Evolutionary conservation across 805 yeast species (phyloP).

Genomic region (Ogataea sp.): DNA sequence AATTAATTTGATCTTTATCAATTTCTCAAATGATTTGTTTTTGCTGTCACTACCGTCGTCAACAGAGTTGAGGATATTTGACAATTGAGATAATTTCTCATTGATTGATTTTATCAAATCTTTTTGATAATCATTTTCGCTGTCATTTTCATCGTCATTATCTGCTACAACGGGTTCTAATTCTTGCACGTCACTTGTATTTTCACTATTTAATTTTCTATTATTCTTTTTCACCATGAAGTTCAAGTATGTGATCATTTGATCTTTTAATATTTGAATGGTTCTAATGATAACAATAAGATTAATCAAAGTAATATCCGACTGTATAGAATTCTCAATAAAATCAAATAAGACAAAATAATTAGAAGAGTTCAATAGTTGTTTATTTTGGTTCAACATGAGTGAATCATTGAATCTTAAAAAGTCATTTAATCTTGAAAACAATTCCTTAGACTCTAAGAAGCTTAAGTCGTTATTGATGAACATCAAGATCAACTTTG

Average conservation of each 20-base stretch:
- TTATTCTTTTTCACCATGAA: conserved; percentile 5
- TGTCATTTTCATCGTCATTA: conserved; percentile 3
- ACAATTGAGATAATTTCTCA: too few species aligned
- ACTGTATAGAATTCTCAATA: conserved; percentile 14
- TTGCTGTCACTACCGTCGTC: too few species aligned
- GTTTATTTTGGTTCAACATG: too few species aligned
- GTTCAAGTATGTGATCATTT: conserved; percentile 14
- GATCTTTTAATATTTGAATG: conserved; percentile 11
- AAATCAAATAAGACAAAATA: conserved; percentile 18
- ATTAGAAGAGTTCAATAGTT: too few species aligned
- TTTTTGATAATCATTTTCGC: conserved; percentile 1
- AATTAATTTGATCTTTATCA: conserved; percentile 19
- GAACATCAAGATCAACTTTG: conserved; percentile 10
- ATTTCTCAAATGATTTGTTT: too few species aligned
- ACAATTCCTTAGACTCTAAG: conserved; percentile 12
- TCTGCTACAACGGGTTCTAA: conserved; percentile 4
- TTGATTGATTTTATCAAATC: too few species aligned
- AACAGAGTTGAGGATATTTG: too few species aligned
- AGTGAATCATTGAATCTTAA: conserved; percentile 8
- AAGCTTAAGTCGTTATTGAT: conserved; percentile 15
- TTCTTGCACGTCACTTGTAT: not conserved
- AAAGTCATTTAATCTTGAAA: conserved; percentile 15
- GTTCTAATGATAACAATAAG: conserved; percentile 15
- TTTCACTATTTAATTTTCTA: not conserved
- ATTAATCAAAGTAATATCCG: conserved; percentile 17